phyloP scores from a whole-genome alignment of 495 filamentous ascomycete species.

The Lophiotrema nucula region DNA sequence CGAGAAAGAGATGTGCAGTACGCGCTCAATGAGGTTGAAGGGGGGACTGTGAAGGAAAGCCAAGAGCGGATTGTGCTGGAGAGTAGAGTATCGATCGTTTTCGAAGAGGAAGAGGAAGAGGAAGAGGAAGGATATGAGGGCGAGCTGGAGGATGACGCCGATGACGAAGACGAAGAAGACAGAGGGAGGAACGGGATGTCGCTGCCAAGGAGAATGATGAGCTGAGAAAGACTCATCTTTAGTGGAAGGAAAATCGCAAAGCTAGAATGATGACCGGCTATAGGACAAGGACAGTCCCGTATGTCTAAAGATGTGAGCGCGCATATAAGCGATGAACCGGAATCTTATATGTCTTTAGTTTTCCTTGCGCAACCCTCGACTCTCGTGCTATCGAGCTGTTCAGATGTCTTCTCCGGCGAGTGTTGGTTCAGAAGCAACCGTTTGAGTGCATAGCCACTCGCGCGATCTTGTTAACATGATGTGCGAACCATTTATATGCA shows the following conservation, averaged over 20 bases:
- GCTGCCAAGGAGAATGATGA: not conserved
- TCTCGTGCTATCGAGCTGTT: no score
- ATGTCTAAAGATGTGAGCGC: not conserved
- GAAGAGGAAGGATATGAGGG: conserved; percentile 1
- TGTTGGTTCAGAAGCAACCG: no score
- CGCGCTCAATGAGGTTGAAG: conserved; percentile 5
- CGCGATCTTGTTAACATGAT: no score
- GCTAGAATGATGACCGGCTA: not conserved
- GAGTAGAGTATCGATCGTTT: conserved; percentile 11
- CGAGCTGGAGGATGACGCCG: no score
- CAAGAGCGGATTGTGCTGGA: conserved; percentile 7
- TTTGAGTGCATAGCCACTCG: no score
- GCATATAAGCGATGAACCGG: not conserved
- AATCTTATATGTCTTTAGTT: not conserved
- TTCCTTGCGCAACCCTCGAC: not conserved
- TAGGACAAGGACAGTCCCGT: not conserved
- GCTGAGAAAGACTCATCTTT: not conserved
- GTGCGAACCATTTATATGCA: no score
- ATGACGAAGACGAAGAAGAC: conserved; percentile 1
- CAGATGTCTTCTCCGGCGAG: no score
- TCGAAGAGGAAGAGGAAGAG: not conserved
- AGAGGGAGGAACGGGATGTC: conserved; percentile 14
- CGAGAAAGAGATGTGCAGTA: conserved; percentile 3
- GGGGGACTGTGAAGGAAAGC: not conserved
- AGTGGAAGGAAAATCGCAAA: not conserved